Evolutionary conservation across 2,329 filamentous ascomycete species (phyloP).

Genomic region (Alternaria triticina): DNA sequence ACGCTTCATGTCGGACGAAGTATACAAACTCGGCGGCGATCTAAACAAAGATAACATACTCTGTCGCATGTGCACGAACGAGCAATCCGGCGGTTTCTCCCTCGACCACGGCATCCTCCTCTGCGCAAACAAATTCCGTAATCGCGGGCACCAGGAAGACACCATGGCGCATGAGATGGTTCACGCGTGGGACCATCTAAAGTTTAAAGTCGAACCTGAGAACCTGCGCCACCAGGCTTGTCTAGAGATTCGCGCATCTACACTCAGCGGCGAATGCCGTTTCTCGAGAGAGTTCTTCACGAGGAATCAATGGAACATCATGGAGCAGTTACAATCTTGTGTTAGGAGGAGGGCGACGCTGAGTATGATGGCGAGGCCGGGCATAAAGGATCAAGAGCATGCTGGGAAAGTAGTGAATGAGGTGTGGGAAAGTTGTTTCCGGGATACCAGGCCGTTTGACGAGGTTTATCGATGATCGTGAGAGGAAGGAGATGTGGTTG

Average conservation of each 20-base stretch:
- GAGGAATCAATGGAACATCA: constrained; percentile 84
- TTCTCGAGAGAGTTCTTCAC: constrained; percentile 87
- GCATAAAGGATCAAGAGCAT: constrained; percentile 84
- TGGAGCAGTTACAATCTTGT: constrained; percentile 92
- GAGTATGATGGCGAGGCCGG: constrained; percentile 78
- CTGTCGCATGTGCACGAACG: constrained; percentile 77
- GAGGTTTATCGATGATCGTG: constrained; percentile 79
- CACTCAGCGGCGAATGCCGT: constrained; percentile 90
- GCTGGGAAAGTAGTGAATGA: constrained; percentile 89
- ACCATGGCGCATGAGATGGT: constrained; percentile 98
- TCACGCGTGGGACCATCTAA: constrained; percentile 90
- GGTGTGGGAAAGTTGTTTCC: constrained; percentile 98
- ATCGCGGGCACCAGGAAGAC: constrained; percentile 85
- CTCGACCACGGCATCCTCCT: constrained; percentile 86
- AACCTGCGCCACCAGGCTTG: constrained; percentile 90
- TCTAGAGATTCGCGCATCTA: constrained; percentile 93
- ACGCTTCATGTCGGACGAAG: constrained; percentile 83
- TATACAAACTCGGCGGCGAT: constrained; percentile 77
- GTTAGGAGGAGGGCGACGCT: constrained; percentile 80
- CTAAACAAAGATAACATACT: constrained; percentile 77
- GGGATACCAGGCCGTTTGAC: constrained; percentile 93
- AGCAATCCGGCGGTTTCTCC: constrained; percentile 83
- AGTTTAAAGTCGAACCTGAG: constrained; percentile 88
- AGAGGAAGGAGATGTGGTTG: neutral
- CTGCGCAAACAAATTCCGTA: constrained; percentile 88